Evolutionary conservation across 1,139 yeast genomes (phyloP).

Genomic region (Komagataea norvegica): DNA sequence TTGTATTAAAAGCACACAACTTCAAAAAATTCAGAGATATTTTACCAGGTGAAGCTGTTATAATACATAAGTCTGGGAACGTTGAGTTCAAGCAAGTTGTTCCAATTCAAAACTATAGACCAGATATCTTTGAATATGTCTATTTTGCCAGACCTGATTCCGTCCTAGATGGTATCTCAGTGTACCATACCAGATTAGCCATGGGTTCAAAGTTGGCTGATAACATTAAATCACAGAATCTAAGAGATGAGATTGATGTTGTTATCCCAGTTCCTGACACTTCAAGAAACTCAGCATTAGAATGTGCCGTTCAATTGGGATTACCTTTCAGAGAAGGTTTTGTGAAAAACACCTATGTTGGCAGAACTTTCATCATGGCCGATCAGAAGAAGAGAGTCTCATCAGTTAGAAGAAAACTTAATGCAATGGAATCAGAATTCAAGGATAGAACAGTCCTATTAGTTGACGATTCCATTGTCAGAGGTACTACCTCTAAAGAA

Average conservation of each 20-base stretch:
- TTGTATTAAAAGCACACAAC: constrained; percentile 91
- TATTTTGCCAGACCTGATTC: constrained; percentile 98
- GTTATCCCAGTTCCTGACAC: constrained; percentile 99
- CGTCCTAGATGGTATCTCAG: constrained; percentile 91
- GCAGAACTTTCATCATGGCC: constrained; percentile 98
- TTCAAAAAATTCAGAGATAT: constrained; percentile 76
- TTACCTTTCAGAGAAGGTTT: constrained; percentile 95
- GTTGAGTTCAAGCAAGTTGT: constrained; percentile 89
- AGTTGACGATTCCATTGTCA: constrained; percentile 94
- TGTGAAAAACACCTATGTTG: constrained; percentile 93
- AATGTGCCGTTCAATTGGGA: constrained; percentile 77
- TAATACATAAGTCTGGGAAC: constrained; percentile 65
- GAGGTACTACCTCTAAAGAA: constrained; percentile 96
- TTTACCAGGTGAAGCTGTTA: constrained; percentile 93
- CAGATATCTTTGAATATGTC: constrained; percentile 95
- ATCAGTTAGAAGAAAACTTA: constrained; percentile 87
- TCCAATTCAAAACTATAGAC: constrained; percentile 74
- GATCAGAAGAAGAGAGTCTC: constrained; percentile 93
- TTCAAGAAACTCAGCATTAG: constrained; percentile 88
- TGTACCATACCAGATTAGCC: constrained; percentile 84
- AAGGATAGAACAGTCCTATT: constrained; percentile 79
- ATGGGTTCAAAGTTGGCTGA: constrained; percentile 91
- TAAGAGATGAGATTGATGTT: constrained; percentile 71
- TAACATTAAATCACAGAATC: constrained; percentile 48
- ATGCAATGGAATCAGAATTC: constrained; percentile 95